Evolutionary conservation across 2,329 filamentous ascomycete genomes (phyloP).

Genomic region (Exophiala lecanii-corni): DNA sequence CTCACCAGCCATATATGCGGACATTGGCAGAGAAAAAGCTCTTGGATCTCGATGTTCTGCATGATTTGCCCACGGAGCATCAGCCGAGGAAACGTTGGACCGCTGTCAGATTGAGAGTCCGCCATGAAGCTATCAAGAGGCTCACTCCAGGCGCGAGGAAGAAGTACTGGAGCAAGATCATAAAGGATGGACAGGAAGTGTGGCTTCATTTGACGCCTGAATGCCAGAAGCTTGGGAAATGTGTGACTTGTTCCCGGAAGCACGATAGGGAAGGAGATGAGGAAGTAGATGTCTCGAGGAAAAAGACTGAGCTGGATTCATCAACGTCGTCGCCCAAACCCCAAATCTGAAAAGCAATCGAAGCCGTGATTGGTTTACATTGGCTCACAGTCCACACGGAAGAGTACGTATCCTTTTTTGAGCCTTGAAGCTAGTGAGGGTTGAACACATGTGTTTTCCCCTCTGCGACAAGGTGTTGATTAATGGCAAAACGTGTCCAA

Average conservation of each 20-base stretch:
- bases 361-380: no score
- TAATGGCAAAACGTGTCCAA: no score
- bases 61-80: conserved; percentile 49
- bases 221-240: conserved; percentile 5
- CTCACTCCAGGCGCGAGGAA: conserved; percentile 17
- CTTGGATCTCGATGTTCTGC: conserved; percentile 42
- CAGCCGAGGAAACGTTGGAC: conserved; percentile 56
- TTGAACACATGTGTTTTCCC: no score
- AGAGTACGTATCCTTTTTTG: no score
- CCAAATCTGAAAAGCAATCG: no score
- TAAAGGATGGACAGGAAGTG: conserved; percentile 12
- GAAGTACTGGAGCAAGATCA: conserved; percentile 17
- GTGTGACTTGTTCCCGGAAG: conserved; percentile 8
- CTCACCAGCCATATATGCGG: conserved; percentile 43
- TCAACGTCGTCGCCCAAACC: no score
- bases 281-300: no score
- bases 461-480: no score
- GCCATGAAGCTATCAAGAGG: conserved; percentile 43
- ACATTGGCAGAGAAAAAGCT: conserved; percentile 51
- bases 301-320: no score
- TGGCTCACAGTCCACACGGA: no score
- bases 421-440: no score
- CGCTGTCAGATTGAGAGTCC: conserved; percentile 53
- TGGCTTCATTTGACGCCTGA: conserved; percentile 24
- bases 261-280: no score